These are phyloP conservation scores for Phialemoniopsis sp. DNA, from an alignment of 2,329 filamentous ascomycete genomes.

Conservation along the genomic window DNA sequence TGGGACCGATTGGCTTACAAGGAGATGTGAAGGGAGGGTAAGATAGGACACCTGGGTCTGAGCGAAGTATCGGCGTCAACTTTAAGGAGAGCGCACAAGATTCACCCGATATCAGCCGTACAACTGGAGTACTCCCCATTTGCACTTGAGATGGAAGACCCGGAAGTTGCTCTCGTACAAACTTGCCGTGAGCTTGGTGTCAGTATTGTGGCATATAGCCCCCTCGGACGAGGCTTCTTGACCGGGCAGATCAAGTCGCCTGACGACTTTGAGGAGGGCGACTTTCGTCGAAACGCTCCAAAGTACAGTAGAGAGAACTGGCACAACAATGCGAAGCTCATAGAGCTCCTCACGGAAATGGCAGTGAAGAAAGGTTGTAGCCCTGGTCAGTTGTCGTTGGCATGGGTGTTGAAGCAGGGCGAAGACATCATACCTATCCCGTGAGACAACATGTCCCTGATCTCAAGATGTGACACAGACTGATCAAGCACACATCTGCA, in stretches of 20 bases:
- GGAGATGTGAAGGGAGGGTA: conserved; percentile 7
- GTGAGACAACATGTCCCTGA: too few relatives aligned
- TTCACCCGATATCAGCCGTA: conserved; percentile 41
- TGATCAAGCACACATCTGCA: too few relatives aligned
- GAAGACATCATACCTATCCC: background rate
- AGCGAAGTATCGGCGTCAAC: conserved; percentile 36
- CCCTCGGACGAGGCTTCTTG: conserved; percentile 55
- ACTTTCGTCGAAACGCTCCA: background rate
- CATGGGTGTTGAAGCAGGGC: background rate
- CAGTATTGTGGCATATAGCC: conserved; percentile 52
- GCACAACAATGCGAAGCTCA: background rate
- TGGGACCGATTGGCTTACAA: background rate
- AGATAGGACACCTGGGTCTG: conserved; percentile 39
- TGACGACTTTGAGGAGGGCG: background rate
- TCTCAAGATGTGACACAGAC: too few relatives aligned
- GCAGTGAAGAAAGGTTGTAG: background rate
- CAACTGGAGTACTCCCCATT: conserved; percentile 50
- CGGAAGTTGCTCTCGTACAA: conserved; percentile 21
- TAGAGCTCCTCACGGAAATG: background rate
- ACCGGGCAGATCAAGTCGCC: conserved; percentile 43
- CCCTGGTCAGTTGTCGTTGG: background rate
- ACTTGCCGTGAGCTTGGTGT: conserved; percentile 42
- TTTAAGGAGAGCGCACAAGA: conserved; percentile 39
- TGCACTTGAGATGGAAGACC: conserved; percentile 38
- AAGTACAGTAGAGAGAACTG: background rate